Percentiles rank a stretch among this genome's conserved stretches.
phyloP scores from a whole-genome alignment of 306 rosid genomes.

The Erythrophleum fordii region DNA sequence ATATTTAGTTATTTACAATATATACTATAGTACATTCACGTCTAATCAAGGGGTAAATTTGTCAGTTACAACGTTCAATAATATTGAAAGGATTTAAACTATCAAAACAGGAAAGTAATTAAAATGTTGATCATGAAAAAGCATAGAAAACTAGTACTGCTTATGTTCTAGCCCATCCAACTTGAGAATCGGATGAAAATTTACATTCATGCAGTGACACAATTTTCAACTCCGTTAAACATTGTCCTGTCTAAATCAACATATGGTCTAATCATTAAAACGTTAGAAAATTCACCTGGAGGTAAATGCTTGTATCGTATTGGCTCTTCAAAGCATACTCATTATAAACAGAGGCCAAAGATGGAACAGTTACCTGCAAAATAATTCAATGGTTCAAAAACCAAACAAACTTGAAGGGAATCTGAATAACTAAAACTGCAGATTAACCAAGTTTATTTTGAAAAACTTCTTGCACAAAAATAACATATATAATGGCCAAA shows the following conservation, averaged over 20 bases:
- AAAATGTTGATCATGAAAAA: not conserved
- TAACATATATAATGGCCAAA: not conserved
- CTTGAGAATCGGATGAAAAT: slow-evolving; percentile 11
- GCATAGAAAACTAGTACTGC: not conserved
- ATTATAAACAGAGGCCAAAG: slow-evolving; percentile 95
- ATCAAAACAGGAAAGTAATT: not conserved
- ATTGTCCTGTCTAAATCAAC: not conserved
- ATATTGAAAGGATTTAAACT: not conserved
- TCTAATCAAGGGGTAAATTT: not conserved
- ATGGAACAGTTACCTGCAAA: slow-evolving; percentile 94
- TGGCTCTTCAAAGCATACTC: slow-evolving; percentile 99
- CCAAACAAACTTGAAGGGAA: slow-evolving; percentile 23
- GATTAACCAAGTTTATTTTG: not conserved
- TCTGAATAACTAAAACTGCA: slow-evolving; percentile 17
- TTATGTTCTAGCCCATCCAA: not conserved
- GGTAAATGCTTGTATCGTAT: slow-evolving; percentile 98
- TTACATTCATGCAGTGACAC: slow-evolving; percentile 1
- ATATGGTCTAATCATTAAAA: not conserved
- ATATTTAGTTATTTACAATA: slow-evolving; percentile 19
- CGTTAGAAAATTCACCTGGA: slow-evolving; percentile 63
- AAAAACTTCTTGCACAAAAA: slow-evolving; percentile 6
- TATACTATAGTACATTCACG: slow-evolving; percentile 21
- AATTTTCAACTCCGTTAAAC: slow-evolving; percentile 25
- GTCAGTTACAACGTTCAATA: not conserved
- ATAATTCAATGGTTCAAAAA: slow-evolving; percentile 36